phyloP scores from a whole-genome alignment of 179 eudicot species.

The Patellifolia procumbens region DNA sequence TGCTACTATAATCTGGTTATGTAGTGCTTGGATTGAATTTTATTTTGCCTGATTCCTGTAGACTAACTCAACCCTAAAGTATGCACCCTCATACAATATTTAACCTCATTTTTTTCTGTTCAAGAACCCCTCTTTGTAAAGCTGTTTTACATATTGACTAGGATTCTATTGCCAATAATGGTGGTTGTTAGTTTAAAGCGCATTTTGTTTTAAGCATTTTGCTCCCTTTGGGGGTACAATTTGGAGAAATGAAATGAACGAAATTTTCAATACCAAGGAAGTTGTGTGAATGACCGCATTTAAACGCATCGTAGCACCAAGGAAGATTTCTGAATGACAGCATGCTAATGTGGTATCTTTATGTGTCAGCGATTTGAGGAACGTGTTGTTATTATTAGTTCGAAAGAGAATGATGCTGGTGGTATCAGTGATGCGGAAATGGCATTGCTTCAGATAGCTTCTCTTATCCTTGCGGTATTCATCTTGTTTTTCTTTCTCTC shows the following conservation, averaged over 20 bases:
- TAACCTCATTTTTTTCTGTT: not conserved
- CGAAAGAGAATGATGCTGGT: conserved; percentile 57
- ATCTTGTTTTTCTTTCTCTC: not conserved
- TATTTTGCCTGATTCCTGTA: too few relatives aligned
- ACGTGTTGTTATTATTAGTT: conserved; percentile 84
- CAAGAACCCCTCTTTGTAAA: not conserved
- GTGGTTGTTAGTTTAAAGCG: not conserved
- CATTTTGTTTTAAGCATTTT: not conserved
- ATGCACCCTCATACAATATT: not conserved
- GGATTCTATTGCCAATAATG: not conserved
- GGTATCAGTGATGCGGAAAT: conserved; percentile 73
- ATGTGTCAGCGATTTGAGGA: conserved; percentile 77
- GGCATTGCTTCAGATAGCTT: conserved; percentile 75
- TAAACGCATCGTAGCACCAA: not conserved
- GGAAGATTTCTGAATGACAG: not conserved
- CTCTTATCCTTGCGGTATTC: conserved; percentile 72
- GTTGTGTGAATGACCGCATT: not conserved
- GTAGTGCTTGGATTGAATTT: too few relatives aligned
- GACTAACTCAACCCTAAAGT: too few relatives aligned
- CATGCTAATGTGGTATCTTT: conserved; percentile 13
- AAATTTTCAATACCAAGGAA: not conserved
- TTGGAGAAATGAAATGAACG: not conserved
- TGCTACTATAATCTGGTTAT: too few relatives aligned
- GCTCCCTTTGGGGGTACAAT: not conserved
- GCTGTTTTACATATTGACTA: not conserved